Conservation (phyloP, 2,329 filamentous ascomycete genomes). For the Stachybotrys chlorohalonatus region DNA sequence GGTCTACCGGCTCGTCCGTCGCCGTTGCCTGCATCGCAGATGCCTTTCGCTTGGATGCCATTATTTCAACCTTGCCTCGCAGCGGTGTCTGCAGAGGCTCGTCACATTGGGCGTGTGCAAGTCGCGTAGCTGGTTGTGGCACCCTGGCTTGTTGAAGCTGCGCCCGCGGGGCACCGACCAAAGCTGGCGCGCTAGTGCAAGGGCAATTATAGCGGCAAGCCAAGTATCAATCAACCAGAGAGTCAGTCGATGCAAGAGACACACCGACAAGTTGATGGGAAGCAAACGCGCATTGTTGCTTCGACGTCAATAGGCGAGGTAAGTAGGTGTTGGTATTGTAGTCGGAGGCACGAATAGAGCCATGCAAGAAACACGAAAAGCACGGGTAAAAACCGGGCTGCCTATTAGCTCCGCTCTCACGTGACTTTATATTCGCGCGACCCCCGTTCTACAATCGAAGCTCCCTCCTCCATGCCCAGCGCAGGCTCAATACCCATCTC, state of each 20-base stretch:
- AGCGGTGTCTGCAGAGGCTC: neutral
- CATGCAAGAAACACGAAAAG: neutral
- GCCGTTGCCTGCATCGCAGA: conserved; percentile 57
- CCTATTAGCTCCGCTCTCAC: conserved; percentile 17
- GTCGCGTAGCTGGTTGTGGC: neutral
- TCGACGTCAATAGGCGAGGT: neutral
- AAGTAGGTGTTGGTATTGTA: neutral
- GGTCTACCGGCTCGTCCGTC: conserved; percentile 81
- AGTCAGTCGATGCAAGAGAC: neutral
- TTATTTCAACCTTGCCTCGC: conserved; percentile 26
- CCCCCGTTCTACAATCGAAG: conserved; percentile 17
- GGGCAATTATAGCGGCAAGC: neutral
- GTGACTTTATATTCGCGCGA: conserved; percentile 35
- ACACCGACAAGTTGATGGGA: too few relatives aligned
- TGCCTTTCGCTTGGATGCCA: conserved; percentile 93
- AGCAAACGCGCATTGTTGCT: neutral
- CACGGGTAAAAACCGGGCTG: neutral
- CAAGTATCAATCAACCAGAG: neutral
- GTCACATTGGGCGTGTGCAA: neutral
- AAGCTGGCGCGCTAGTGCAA: neutral
- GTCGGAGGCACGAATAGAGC: neutral
- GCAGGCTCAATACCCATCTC: conserved; percentile 13
- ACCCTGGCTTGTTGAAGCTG: neutral
- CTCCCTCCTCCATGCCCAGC: conserved; percentile 18
- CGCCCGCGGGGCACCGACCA: neutral